phyloP scores from a whole-genome alignment of 768 basidiomycete genomes.

The Auricularia auricula-judae region DNA sequence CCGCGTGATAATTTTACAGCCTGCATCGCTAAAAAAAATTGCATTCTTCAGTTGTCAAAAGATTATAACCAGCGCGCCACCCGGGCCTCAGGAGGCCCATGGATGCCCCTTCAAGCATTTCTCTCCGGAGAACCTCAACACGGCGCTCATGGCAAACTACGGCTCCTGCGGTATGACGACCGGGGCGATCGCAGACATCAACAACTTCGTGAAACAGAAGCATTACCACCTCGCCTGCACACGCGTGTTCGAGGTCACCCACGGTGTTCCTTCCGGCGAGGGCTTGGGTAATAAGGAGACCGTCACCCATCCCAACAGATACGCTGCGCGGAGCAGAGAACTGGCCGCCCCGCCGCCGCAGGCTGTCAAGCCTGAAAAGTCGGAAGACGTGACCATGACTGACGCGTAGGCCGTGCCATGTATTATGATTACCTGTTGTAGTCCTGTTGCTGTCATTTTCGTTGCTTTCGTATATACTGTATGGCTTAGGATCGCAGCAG shows the following conservation, averaged over 20 bases:
- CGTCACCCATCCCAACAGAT: slow-evolving; percentile 89
- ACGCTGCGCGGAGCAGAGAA: slow-evolving; percentile 8
- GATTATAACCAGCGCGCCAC: slow-evolving; percentile 62
- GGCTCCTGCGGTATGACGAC: slow-evolving; percentile 51
- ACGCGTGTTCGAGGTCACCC: slow-evolving; percentile 91
- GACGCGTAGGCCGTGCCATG: too few relatives aligned
- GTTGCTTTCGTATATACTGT: too few relatives aligned
- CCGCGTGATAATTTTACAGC: neutral
- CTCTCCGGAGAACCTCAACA: slow-evolving; percentile 64
- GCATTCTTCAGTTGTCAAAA: slow-evolving; percentile 65
- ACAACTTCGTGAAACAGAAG: slow-evolving; percentile 60
- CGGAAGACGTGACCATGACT: too few relatives aligned
- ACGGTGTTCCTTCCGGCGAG: slow-evolving; percentile 83
- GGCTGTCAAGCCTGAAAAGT: too few relatives aligned
- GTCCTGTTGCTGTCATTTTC: too few relatives aligned
- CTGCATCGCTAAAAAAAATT: neutral
- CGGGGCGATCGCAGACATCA: slow-evolving; percentile 71
- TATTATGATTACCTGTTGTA: too few relatives aligned
- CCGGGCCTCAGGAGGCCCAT: slow-evolving; percentile 56
- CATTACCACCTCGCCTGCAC: slow-evolving; percentile 97
- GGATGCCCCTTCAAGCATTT: slow-evolving; percentile 95
- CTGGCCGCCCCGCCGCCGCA: neutral
- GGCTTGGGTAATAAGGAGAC: slow-evolving; percentile 79
- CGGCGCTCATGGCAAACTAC: slow-evolving; percentile 61
- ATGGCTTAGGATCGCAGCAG: too few relatives aligned